phyloP scores from a whole-genome alignment of 768 basidiomycete genomes.

The Hypholoma sublateritium region DNA sequence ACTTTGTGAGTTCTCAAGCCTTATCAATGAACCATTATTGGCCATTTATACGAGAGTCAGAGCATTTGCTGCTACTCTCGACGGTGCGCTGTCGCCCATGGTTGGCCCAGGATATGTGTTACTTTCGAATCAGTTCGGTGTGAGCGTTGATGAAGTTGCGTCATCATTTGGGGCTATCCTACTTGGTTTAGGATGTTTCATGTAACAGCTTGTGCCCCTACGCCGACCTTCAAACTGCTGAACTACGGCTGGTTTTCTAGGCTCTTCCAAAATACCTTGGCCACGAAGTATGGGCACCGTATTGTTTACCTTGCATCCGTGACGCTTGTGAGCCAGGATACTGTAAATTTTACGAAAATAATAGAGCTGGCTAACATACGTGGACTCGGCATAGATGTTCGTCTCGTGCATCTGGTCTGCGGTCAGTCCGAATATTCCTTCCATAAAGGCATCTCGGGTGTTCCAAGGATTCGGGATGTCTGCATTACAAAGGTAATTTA shows the following conservation, averaged over 20 bases:
- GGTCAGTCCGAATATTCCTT: constrained; percentile 37
- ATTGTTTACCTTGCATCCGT: constrained; percentile 44
- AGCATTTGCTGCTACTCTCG: constrained; percentile 39
- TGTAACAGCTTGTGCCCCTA: constrained; percentile 22
- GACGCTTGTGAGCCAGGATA: constrained; percentile 27
- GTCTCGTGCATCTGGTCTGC: constrained; percentile 46
- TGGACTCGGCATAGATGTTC: constrained; percentile 33
- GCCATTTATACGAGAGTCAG: constrained; percentile 16
- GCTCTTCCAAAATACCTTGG: constrained; percentile 37
- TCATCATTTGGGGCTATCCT: constrained; percentile 41
- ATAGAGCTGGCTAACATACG: background rate
- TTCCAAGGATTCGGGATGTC: constrained; percentile 50
- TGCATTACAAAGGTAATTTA: constrained; percentile 36
- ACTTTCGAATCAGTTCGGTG: constrained; percentile 38
- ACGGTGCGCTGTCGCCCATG: constrained; percentile 44
- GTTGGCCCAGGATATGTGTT: constrained; percentile 42
- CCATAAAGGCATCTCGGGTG: constrained; percentile 40
- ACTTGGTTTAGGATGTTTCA: constrained; percentile 42
- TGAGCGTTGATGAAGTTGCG: constrained; percentile 41
- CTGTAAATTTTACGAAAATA: background rate
- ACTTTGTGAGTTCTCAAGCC: constrained; percentile 28
- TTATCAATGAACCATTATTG: background rate
- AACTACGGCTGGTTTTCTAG: constrained; percentile 14
- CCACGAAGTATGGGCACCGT: constrained; percentile 45
- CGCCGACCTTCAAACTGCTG: background rate